Percentiles rank a stretch among this genome's conserved stretches.
Conservation (phyloP, 306 rosid genomes). For the Potentilla sterilis region DNA sequence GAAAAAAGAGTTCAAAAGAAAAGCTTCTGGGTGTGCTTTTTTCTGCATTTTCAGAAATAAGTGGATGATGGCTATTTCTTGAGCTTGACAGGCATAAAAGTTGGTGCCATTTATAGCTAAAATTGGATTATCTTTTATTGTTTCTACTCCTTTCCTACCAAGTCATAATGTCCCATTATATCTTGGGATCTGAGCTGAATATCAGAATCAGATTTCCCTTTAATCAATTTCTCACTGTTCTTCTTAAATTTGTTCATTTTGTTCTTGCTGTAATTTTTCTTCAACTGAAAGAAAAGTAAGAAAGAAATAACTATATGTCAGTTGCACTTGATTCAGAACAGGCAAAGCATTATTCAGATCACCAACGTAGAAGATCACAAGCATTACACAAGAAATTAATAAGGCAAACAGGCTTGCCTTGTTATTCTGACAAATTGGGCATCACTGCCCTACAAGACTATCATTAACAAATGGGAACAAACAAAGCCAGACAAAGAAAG, state of each 20-base stretch:
- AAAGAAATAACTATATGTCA: neutral
- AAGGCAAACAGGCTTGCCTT: slow-evolving; percentile 37
- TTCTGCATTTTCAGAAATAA: neutral
- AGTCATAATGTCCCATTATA: neutral
- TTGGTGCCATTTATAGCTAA: slow-evolving; percentile 1
- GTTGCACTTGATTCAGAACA: neutral
- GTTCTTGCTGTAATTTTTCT: neutral
- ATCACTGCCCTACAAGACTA: slow-evolving; percentile 6
- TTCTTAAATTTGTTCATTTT: neutral
- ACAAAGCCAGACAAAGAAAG: neutral
- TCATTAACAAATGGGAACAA: neutral
- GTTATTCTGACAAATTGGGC: slow-evolving; percentile 11
- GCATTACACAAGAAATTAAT: neutral
- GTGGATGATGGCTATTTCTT: neutral
- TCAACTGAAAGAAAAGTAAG: neutral
- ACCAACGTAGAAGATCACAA: slow-evolving; percentile 8
- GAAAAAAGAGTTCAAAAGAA: slow-evolving; percentile 1
- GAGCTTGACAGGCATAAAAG: neutral
- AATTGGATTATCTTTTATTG: neutral
- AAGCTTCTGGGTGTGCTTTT: slow-evolving; percentile 12
- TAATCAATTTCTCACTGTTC: neutral
- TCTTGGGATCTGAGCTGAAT: slow-evolving; percentile 5
- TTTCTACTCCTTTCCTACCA: neutral
- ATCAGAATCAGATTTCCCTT: neutral
- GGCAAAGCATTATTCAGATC: neutral